These are phyloP conservation scores for Haplographium delicatum DNA, from an alignment of 495 filamentous ascomycete genomes.

Conservation along the genomic window DNA sequence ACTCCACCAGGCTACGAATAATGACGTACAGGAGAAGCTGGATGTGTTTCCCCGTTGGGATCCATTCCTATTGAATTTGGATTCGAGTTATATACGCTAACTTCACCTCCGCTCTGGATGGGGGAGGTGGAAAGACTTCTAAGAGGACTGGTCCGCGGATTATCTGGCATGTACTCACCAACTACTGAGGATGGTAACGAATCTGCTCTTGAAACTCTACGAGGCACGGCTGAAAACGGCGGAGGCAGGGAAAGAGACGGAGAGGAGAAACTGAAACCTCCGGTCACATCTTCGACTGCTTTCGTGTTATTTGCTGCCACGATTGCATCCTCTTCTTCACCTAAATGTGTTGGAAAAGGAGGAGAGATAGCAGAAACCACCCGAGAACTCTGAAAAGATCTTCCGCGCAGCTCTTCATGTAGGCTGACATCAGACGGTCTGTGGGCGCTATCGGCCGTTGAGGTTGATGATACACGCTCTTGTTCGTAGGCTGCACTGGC, in stretches of 20 bases:
- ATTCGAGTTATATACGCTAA: background rate
- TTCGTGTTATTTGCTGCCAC: background rate
- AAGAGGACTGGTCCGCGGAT: constrained; percentile 4
- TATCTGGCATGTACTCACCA: constrained; percentile 4
- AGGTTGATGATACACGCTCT: constrained; percentile 14
- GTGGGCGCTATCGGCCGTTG: constrained; percentile 7
- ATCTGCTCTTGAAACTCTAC: constrained; percentile 45
- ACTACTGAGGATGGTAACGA: constrained; percentile 39
- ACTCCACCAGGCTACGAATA: background rate
- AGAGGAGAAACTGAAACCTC: constrained; percentile 12
- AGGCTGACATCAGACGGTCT: constrained; percentile 8
- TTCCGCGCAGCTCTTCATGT: constrained; percentile 21
- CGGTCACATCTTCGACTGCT: constrained; percentile 8
- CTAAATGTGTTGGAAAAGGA: constrained; percentile 15
- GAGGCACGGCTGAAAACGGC: constrained; percentile 38
- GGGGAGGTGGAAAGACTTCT: constrained; percentile 9
- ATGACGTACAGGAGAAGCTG: background rate
- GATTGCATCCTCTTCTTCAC: background rate
- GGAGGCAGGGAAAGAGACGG: constrained; percentile 33
- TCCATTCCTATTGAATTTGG: constrained; percentile 2
- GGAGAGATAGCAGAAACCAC: constrained; percentile 13
- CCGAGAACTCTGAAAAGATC: constrained; percentile 20
- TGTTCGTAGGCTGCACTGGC: constrained; percentile 27
- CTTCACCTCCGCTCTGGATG: constrained; percentile 1
- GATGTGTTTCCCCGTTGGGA: background rate